Conservation (phyloP, 768 basidiomycete genomes). For the Pleurotus eryngii region DNA sequence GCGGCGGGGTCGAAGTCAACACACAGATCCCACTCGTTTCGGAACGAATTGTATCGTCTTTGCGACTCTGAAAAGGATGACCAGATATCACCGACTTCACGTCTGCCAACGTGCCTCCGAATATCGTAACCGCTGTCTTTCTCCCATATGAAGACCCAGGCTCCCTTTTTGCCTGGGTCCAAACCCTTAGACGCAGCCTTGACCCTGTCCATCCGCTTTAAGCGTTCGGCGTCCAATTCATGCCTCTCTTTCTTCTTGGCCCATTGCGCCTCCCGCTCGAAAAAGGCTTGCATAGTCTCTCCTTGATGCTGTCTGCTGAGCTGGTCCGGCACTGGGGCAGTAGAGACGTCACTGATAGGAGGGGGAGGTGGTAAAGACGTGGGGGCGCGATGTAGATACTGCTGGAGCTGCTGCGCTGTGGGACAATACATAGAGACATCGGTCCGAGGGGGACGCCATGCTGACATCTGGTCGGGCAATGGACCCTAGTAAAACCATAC, state of each 20-base stretch:
- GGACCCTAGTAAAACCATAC: constrained; percentile 5
- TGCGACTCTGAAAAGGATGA: constrained; percentile 10
- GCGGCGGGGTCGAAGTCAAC: constrained; percentile 9
- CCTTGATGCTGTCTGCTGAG: constrained; percentile 1
- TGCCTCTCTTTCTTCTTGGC: not conserved
- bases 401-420: not conserved
- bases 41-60: constrained; percentile 14
- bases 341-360: not conserved
- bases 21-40: constrained; percentile 21
- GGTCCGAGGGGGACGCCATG: not conserved
- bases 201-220: not conserved
- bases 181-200: constrained; percentile 15
- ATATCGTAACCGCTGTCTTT: constrained; percentile 18
- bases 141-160: constrained; percentile 19
- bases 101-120: constrained; percentile 10
- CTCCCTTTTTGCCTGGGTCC: constrained; percentile 17
- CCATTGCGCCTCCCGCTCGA: constrained; percentile 3
- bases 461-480: not conserved
- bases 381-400: not conserved
- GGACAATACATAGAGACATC: not conserved
- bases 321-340: not conserved
- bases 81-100: constrained; percentile 13
- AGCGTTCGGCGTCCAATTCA: not conserved
- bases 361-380: not conserved
- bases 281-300: constrained; percentile 4